A percentile compares a stretch with the other conserved stretches of the same genome.
Evolutionary conservation across 2,329 filamentous ascomycete genomes (phyloP).

Genomic region (Colletotrichum plurivorum): DNA sequence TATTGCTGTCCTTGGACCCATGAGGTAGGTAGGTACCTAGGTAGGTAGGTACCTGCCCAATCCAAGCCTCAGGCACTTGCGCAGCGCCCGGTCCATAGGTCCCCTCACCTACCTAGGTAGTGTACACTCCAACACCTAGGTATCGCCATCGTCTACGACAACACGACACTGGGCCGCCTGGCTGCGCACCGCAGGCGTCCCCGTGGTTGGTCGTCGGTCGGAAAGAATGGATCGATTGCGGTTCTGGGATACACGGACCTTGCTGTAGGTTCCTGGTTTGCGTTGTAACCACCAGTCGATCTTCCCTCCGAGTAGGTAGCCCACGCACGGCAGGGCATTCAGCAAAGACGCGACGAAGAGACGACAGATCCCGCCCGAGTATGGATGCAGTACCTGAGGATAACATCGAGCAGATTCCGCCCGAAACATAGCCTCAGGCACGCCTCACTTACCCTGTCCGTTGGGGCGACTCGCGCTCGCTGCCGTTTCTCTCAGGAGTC

Average conservation of each 20-base stretch:
- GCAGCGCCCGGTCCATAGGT: neutral
- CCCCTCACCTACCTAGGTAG: neutral
- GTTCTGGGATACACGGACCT: neutral
- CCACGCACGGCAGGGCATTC: constrained; percentile 19
- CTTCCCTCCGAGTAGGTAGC: neutral
- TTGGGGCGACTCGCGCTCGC: constrained; percentile 9
- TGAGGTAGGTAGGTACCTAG: neutral
- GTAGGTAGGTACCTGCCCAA: neutral
- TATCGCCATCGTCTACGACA: no score
- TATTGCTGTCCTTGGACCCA: no score
- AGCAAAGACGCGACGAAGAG: constrained; percentile 3
- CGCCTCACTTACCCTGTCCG: neutral
- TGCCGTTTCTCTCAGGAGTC: constrained; percentile 14
- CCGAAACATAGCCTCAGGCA: constrained; percentile 6
- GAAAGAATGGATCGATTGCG: constrained; percentile 10
- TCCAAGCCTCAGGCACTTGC: constrained; percentile 17
- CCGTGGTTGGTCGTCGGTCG: constrained; percentile 21
- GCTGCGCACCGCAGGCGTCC: constrained; percentile 22
- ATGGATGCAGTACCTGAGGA: no score
- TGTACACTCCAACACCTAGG: no score
- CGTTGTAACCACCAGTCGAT: constrained; percentile 4
- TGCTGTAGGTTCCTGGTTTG: neutral
- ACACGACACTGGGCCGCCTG: no score
- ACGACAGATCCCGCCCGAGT: constrained; percentile 10
- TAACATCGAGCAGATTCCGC: constrained; percentile 13